Evolutionary conservation across 176 grass and related monocot species (phyloP).

Genomic region (Avena eriantha): DNA sequence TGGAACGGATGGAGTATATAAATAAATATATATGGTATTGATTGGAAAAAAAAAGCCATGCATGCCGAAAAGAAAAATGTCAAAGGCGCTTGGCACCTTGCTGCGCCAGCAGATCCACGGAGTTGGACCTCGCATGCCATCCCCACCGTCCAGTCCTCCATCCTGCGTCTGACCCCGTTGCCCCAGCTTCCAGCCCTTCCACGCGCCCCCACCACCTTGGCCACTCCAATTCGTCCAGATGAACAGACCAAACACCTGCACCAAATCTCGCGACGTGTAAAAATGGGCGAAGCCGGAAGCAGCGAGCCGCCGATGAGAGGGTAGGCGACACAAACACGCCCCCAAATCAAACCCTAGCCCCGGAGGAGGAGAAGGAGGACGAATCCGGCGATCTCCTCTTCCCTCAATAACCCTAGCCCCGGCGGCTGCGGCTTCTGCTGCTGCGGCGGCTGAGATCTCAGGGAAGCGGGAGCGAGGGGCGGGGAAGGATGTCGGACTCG

Average conservation of each 20-base stretch:
- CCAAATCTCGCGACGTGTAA: constrained; percentile 57
- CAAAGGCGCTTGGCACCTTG: no score
- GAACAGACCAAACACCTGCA: constrained; percentile 36
- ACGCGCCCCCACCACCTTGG: constrained; percentile 28
- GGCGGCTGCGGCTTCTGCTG: background rate
- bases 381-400: constrained; percentile 28
- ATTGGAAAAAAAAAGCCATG: no score
- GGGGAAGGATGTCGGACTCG: constrained; percentile 63
- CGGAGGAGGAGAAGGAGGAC: constrained; percentile 6
- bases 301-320: constrained; percentile 24
- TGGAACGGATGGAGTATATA: no score
- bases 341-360: constrained; percentile 47
- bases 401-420: constrained; percentile 24
- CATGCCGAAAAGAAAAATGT: no score
- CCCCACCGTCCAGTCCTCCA: background rate
- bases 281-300: constrained; percentile 44
- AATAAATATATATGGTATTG: no score
- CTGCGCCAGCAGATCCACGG: no score
- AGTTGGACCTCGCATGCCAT: background rate
- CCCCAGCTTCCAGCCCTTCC: constrained; percentile 1
- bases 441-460: constrained; percentile 37
- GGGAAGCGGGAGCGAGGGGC: background rate
- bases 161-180: background rate
- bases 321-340: constrained; percentile 29
- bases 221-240: constrained; percentile 34